Evolutionary conservation across 257 asterid genomes (phyloP), one percentile per base, ranked within the genome.

Genomic region (Fraxinus excelsior): DNA sequence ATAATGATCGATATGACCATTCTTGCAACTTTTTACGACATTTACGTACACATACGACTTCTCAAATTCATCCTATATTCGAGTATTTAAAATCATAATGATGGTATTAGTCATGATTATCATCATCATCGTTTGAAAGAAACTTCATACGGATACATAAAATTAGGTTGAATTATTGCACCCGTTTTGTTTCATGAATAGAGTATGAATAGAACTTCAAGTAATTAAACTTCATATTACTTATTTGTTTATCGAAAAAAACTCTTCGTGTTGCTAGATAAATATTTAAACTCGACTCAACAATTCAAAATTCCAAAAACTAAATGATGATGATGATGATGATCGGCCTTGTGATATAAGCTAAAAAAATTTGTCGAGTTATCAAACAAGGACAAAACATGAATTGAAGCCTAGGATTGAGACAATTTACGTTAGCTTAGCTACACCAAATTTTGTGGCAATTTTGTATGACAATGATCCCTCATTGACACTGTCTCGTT

Each of bases 341-440:
- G n/a, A n/a, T n/a, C n/a, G 58, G 42, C 28, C 0, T 40, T 23
- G 32, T 62, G 0, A 62, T 62, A 25, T 62, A 62, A 62, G 1
- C 34, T 62, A 3, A 62, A 19, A 62, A 62, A 25, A 21, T 8
- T 25, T 62, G 68, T 11, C 0, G n/a, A 62, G 7, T 5, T 26
- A 28, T 29, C 13, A 80, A 49, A 65, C 29, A 1, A 66, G 67
- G 67, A 26, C 29, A 72, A n/a, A 72, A 37, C 38, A 74, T 29
- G 25, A 76, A 35, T 14, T 78, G 5, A 70, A 66, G 46, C 35
- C 40, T 66, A 35, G 21, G 71, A 64, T 71, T 0, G 71, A 40
- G 78, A 81, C 81, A 76, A 51, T 14, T 26, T 66, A 71, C 73
- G 44, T 81, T 29, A 4, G n/a, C 29, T 81, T 29, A 4, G n/a